These are phyloP conservation scores for Pythium dissotocum DNA, from an alignment of 352 stramenopile genomes.

Conservation along the genomic window DNA sequence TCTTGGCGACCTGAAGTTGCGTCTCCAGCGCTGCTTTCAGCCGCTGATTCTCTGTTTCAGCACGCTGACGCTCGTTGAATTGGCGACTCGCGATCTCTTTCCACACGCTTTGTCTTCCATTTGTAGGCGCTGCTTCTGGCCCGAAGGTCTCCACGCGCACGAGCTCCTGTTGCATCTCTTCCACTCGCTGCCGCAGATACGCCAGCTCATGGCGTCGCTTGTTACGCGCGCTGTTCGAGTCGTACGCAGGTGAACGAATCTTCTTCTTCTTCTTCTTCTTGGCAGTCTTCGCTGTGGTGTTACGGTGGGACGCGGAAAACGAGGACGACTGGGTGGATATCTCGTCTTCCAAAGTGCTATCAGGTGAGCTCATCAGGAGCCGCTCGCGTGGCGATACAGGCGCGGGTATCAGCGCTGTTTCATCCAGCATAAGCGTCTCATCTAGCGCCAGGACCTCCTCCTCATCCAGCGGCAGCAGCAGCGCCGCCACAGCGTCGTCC, in stretches of 20 bases:
- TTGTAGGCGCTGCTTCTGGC: no score
- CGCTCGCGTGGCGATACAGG: no score
- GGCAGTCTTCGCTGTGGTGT: no score
- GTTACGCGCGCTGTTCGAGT: constrained; percentile 28
- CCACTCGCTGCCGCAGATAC: constrained; percentile 20
- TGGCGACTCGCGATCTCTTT: constrained; percentile 23
- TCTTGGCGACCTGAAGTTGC: constrained; percentile 43
- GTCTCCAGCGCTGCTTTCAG: constrained; percentile 47
- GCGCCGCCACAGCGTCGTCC: no score
- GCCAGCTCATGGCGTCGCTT: constrained; percentile 23
- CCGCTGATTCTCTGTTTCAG: constrained; percentile 44
- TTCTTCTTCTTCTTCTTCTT: neutral
- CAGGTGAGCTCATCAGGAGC: neutral
- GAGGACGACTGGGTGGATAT: no score
- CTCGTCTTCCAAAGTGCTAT: no score
- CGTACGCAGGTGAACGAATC: constrained; percentile 19
- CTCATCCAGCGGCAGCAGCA: no score
- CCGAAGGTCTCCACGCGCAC: neutral
- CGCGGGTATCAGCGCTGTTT: neutral
- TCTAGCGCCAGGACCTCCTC: neutral
- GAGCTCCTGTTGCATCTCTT: constrained; percentile 24
- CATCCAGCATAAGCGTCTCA: neutral
- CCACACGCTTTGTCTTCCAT: constrained; percentile 10
- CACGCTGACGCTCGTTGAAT: constrained; percentile 13
- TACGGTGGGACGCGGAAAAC: no score